These are phyloP conservation scores for Crassisporium funariophilum DNA, from an alignment of 768 basidiomycete species.

Conservation along the genomic window DNA sequence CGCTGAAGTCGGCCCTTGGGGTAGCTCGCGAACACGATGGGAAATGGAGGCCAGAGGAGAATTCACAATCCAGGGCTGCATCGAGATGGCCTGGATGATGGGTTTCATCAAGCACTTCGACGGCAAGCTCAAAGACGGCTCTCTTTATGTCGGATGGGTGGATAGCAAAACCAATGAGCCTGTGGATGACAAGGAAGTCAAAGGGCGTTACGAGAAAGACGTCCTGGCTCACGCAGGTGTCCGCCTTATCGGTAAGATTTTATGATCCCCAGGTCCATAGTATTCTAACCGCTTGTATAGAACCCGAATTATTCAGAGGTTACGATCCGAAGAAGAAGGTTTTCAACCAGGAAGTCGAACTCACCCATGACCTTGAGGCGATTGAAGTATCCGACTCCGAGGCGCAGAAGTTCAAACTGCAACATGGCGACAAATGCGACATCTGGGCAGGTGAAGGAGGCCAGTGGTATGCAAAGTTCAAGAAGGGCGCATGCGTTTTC, in stretches of 20 bases:
- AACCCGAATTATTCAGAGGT: conserved; percentile 96
- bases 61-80: conserved; percentile 95
- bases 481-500: conserved; percentile 92
- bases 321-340: conserved; percentile 98
- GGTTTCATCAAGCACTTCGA: conserved; percentile 99
- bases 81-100: conserved; percentile 99
- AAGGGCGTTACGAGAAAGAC: conserved; percentile 92
- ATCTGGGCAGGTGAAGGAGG: conserved; percentile 89
- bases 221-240: conserved; percentile 91
- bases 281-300: conserved; percentile 41
- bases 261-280: background rate
- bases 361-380: conserved; percentile 94
- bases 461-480: conserved; percentile 99
- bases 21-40: conserved; percentile 96
- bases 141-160: conserved; percentile 97
- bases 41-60: conserved; percentile 99
- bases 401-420: conserved; percentile 92
- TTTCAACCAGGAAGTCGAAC: conserved; percentile 96
- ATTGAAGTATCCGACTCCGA: conserved; percentile 92
- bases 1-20: conserved; percentile 98
- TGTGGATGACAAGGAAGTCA: conserved; percentile 97
- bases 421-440: conserved; percentile 96
- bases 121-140: conserved; percentile 90
- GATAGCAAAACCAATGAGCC: conserved; percentile 92
- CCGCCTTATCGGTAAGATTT: conserved; percentile 80